Evolutionary conservation across 106 monocot genomes (phyloP), one percentile per base, ranked within the genome.

Genomic region (Dendrobium officinale): DNA sequence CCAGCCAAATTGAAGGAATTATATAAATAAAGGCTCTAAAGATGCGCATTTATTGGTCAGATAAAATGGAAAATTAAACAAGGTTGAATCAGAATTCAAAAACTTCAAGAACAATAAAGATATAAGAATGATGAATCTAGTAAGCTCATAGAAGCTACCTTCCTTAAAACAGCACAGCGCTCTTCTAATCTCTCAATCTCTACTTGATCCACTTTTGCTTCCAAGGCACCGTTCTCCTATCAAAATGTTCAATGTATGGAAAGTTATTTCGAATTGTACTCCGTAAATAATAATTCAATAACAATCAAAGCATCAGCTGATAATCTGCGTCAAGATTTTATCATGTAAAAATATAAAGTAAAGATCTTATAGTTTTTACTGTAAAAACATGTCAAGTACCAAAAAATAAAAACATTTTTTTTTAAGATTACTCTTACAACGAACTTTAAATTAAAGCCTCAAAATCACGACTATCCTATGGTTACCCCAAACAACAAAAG

Each of bases 131-230:
- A 61, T 6, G 61, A 61, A 61, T 61, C 20, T 61, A 4, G n/a
- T 70, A 51, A 18, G 77, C n/a, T 22, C 6, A 49, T 55, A 77
- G 73, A 81, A 33, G 70, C 73, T 85, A 97, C 96, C 96, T 89
- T 94, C 83, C 89, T 83, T 42, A 97, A 56, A 26, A 55, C 75
- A 41, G 92, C 84, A 47, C 72, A 90, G 58, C 82, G 88, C 47
- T 81, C 88, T 84, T 96, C 94, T 78, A 96, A 78, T 59, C 86
- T 90, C 79, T 90, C 85, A 18, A 92, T 85, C 74, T 92, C 93
- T 75, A 79, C 61, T 48, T 83, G 79, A 84, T 90, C 90, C 47
- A 51, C 64, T 67, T 77, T 79, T 2, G 76, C 33, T 75, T 89
- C 90, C 75, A 81, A 44, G n/a, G 26, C 19, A 26, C 80, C 83